These are phyloP conservation scores for Penicillium maclennaniae DNA, from an alignment of 495 filamentous ascomycete species.

Conservation along the genomic window DNA sequence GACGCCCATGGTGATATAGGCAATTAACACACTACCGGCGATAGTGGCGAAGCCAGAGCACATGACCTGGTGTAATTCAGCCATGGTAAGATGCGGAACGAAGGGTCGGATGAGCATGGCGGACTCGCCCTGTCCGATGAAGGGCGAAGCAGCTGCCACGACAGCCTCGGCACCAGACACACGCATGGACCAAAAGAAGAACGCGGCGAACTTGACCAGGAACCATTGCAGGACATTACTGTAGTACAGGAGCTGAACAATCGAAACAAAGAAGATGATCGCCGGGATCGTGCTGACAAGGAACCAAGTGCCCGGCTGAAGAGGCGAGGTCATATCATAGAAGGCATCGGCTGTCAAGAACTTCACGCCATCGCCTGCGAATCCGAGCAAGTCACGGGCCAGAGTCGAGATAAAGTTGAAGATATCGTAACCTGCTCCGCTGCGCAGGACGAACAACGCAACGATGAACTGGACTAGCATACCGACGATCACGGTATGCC, in stretches of 20 bases:
- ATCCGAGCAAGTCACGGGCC: conserved; percentile 66
- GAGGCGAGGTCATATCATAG: conserved; percentile 1
- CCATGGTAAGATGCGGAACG: conserved; percentile 73
- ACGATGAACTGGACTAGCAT: conserved; percentile 87
- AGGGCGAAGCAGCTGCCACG: conserved; percentile 88
- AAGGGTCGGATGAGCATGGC: conserved; percentile 89
- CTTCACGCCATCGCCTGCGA: conserved; percentile 60
- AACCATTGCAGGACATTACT: conserved; percentile 80
- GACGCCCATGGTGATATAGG: conserved; percentile 75
- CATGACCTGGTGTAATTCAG: conserved; percentile 91
- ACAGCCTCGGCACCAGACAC: conserved; percentile 94
- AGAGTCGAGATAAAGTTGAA: conserved; percentile 79
- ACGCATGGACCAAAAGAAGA: conserved; percentile 85
- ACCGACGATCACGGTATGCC: conserved; percentile 81
- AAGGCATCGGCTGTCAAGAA: conserved; percentile 63
- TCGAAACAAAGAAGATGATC: conserved; percentile 88
- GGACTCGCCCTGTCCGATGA: conserved; percentile 91
- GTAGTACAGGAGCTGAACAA: conserved; percentile 81
- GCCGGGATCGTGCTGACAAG: conserved; percentile 69
- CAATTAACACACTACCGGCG: conserved; percentile 71
- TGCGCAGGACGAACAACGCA: conserved; percentile 81
- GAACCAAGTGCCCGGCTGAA: conserved; percentile 54
- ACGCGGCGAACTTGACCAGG: conserved; percentile 75
- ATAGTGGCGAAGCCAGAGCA: conserved; percentile 68
- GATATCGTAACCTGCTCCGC: conserved; percentile 73